Evolutionary conservation across 805 yeast genomes (phyloP).

Genomic region (Pichia gijzeniarum): DNA sequence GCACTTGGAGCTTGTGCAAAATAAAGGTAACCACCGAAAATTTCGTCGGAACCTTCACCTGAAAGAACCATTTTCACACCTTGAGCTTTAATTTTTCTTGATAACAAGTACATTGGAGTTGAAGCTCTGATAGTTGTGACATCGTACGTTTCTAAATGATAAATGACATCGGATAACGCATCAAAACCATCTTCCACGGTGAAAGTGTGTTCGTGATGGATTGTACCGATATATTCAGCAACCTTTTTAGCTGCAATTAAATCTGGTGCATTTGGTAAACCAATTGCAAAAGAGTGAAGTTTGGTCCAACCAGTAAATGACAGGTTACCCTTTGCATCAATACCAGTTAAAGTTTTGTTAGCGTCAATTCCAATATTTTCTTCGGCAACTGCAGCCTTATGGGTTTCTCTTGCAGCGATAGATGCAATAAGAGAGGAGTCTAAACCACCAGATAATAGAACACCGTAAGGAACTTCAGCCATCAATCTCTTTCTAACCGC

Average conservation of each 20-base stretch:
- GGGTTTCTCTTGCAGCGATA: slow-evolving; percentile 95
- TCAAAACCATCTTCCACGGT: slow-evolving; percentile 96
- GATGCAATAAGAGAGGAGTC: slow-evolving; percentile 96
- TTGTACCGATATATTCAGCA: slow-evolving; percentile 91
- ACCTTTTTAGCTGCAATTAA: slow-evolving; percentile 93
- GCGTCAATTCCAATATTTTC: slow-evolving; percentile 44
- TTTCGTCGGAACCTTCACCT: slow-evolving; percentile 99
- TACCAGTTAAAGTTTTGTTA: slow-evolving; percentile 72
- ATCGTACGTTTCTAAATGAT: slow-evolving; percentile 95
- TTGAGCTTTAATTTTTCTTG: slow-evolving; percentile 97
- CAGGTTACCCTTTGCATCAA: slow-evolving; percentile 82
- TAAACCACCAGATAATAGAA: slow-evolving; percentile 91
- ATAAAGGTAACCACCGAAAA: slow-evolving; percentile 97
- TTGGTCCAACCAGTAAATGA: slow-evolving; percentile 69
- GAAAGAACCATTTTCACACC: slow-evolving; percentile 99
- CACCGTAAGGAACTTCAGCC: slow-evolving; percentile 99
- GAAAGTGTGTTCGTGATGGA: slow-evolving; percentile 97
- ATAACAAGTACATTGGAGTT: slow-evolving; percentile 95
- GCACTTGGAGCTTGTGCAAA: slow-evolving; percentile 96
- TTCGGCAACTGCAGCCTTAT: slow-evolving; percentile 56
- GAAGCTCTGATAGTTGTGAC: slow-evolving; percentile 99
- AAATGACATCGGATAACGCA: slow-evolving; percentile 88
- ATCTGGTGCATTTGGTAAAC: slow-evolving; percentile 97
- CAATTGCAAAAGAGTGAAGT: slow-evolving; percentile 94
- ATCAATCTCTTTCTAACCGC: slow-evolving; percentile 98